Evolutionary conservation across 2,329 filamentous ascomycete genomes (phyloP).

Genomic region (Penicillium sp.): DNA sequence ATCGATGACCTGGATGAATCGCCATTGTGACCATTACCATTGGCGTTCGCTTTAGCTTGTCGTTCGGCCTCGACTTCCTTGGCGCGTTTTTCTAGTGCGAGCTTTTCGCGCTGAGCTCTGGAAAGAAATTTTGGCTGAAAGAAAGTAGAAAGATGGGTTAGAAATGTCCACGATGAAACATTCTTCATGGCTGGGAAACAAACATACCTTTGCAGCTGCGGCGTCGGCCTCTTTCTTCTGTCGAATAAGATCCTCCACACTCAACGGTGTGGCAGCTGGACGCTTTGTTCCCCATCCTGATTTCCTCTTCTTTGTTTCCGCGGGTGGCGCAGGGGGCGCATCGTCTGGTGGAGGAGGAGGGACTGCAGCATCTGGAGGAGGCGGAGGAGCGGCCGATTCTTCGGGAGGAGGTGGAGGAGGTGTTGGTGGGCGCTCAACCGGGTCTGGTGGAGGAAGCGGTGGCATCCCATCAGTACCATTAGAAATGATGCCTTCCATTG

Average conservation of each 20-base stretch:
- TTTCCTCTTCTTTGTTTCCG: conserved; percentile 48
- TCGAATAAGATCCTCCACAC: conserved; percentile 78
- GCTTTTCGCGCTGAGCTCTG: conserved; percentile 74
- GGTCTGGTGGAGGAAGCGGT: conserved; percentile 38
- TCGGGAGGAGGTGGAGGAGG: conserved; percentile 43
- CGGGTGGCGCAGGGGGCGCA: conserved; percentile 44
- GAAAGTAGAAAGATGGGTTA: conserved; percentile 18
- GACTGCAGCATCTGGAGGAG: conserved; percentile 36
- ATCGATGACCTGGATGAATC: conserved; percentile 12
- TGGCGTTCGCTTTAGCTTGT: conserved; percentile 44
- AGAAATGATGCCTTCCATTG: conserved; percentile 36
- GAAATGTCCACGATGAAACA: neutral
- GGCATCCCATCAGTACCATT: conserved; percentile 28
- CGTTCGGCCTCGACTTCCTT: conserved; percentile 67
- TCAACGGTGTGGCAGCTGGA: conserved; percentile 56
- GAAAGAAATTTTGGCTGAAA: conserved; percentile 74
- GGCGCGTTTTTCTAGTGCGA: conserved; percentile 72
- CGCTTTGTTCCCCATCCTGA: conserved; percentile 51
- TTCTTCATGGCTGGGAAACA: conserved; percentile 15
- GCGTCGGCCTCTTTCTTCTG: conserved; percentile 85
- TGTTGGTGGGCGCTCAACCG: conserved; percentile 37
- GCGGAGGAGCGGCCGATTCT: conserved; percentile 42
- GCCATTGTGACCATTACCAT: conserved; percentile 28
- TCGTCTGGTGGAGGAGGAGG: conserved; percentile 47
- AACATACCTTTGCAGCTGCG: conserved; percentile 68